Evolutionary conservation across 306 rosid genomes (phyloP).

Genomic region (Delonix regia): DNA sequence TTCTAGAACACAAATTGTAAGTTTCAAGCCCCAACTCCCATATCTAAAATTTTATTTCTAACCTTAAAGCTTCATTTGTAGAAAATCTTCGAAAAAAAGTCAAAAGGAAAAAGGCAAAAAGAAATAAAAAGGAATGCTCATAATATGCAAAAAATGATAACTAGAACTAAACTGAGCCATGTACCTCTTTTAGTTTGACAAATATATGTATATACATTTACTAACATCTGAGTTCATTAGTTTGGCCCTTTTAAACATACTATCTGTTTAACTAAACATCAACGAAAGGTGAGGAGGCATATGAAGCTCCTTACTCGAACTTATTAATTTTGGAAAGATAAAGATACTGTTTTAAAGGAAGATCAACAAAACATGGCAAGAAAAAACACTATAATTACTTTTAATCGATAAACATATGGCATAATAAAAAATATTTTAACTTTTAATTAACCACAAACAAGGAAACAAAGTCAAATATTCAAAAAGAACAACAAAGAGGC

Average conservation of each 20-base stretch:
- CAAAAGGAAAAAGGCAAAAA: neutral
- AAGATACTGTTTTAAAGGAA: conserved; percentile 21
- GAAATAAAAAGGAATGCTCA: neutral
- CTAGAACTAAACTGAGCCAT: conserved; percentile 3
- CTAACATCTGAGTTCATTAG: neutral
- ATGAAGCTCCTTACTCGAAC: conserved; percentile 4
- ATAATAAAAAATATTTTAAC: neutral
- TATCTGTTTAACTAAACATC: conserved; percentile 22
- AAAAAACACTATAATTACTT: conserved; percentile 1
- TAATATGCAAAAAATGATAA: conserved; percentile 24
- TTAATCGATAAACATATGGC: neutral
- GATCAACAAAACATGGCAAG: conserved; percentile 3
- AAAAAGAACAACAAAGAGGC: conserved; percentile 22
- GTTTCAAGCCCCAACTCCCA: neutral
- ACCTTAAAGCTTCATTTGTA: conserved; percentile 19
- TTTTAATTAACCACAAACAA: neutral
- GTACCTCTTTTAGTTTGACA: conserved; percentile 12
- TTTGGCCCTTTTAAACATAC: neutral
- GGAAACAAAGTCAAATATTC: neutral
- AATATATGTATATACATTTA: neutral
- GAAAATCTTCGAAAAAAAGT: conserved; percentile 16
- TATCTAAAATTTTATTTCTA: neutral
- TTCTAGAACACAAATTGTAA: neutral
- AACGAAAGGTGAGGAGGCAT: conserved; percentile 12
- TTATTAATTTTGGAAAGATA: conserved; percentile 31